phyloP scores from a whole-genome alignment of 2,329 filamentous ascomycete species.

The Trichoderma citrinoviride region DNA sequence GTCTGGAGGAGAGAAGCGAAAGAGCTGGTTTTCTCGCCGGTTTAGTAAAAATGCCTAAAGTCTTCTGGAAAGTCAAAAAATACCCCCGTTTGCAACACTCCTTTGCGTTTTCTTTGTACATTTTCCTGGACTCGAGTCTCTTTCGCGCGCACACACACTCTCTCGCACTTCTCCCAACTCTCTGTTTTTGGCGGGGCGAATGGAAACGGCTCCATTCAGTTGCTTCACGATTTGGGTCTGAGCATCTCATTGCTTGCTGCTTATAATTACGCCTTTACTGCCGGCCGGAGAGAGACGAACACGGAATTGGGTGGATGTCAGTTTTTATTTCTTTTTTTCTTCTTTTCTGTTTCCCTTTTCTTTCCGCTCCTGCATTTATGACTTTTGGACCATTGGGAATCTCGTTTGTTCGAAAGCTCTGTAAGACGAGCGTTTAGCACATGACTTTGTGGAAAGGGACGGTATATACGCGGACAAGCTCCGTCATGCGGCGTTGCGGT shows the following conservation, averaged over 20 bases:
- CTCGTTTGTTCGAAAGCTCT: constrained; percentile 16
- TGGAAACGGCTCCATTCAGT: constrained; percentile 2
- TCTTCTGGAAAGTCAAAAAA: not conserved
- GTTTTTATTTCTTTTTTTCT: not conserved
- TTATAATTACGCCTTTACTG: constrained; percentile 12
- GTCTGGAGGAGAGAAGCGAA: constrained; percentile 63
- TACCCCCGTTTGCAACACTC: constrained; percentile 2
- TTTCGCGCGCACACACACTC: not conserved
- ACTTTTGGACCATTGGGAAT: constrained; percentile 1
- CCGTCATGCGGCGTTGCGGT: constrained; percentile 24
- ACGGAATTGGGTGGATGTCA: constrained; percentile 4
- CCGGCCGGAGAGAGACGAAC: not conserved
- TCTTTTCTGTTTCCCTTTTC: not conserved
- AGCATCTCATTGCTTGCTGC: constrained; percentile 9
- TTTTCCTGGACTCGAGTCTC: not conserved
- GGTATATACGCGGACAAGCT: constrained; percentile 26
- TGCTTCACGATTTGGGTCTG: constrained; percentile 10
- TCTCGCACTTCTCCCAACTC: too few species aligned
- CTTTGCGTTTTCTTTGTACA: constrained; percentile 14
- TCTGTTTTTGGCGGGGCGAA: not conserved
- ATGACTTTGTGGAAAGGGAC: constrained; percentile 18
- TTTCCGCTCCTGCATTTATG: not conserved
- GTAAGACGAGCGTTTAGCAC: constrained; percentile 10
- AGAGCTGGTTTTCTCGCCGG: constrained; percentile 82
- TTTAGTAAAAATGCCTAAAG: constrained; percentile 62